Evolutionary conservation across 192 early-diverging fungal genomes (phyloP), one percentile per base, ranked within the genome.

Genomic region (Haplosporangium gracile): DNA sequence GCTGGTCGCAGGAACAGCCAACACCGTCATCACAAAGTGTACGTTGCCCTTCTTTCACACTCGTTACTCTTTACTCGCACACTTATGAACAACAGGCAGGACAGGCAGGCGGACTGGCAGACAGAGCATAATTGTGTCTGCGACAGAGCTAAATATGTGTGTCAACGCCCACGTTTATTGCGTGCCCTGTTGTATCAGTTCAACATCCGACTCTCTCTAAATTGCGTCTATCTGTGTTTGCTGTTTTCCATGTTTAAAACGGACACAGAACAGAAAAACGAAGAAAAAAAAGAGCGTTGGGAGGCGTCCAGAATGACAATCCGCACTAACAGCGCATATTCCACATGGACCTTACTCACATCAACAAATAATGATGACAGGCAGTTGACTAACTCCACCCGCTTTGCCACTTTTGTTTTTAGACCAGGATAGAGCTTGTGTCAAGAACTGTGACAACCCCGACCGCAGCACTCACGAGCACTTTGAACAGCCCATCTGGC

Each of bases 401-500:
- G 88, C 71, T 89, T 97, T 72, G 96, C 49, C 15, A 51, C 94
- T 82, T 96, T 97, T 89, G 89, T 92, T 36, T 26, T 4, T 76
- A 85, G 83, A 85, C 83, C 98, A 99, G 90, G 97, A 99, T 87
- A 95, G 95, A 90, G 93, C 95, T 73, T 99, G 98, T 87, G 95
- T 99, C 40, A 90, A 88, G 11, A 95, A 98, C 91, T 99, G 98
- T 81, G 92, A 96, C 68, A 93, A 92, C 86, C 91, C 94, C 20
- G 94, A 97, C 76, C 90, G 92, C 4, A 81, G 80, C 18, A 92
- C 94, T 26, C 90, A 91, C 57, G 83, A 94, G 68, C 91, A 94
- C 68, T 99, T 97, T 92, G 97, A 99, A 87, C 98, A 99, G 89
- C 98, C 98, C 20, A 90, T 98, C n/a, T 97, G 96, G 95, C 97